phyloP scores from a whole-genome alignment of 1,139 yeast genomes.

The Blastobotrys raffinosifermentans region DNA sequence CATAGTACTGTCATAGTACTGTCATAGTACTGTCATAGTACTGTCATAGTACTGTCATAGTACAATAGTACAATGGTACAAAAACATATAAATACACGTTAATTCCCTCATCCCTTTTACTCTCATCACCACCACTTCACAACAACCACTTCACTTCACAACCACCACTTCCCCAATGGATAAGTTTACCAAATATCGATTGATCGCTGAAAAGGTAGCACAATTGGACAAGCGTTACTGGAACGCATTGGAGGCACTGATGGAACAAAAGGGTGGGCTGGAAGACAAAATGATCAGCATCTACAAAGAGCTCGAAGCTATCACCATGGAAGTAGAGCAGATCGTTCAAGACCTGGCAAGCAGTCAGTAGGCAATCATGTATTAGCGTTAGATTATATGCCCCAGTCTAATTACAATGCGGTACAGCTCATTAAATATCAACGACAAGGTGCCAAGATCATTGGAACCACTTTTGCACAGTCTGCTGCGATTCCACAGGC shows the following conservation, averaged over 20 bases:
- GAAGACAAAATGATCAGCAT: background rate
- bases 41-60: no score
- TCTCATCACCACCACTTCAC: no score
- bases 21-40: no score
- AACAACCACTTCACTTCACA: no score
- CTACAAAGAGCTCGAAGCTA: background rate
- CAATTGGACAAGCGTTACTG: background rate
- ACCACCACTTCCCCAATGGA: no score
- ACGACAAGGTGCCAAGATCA: slow-evolving; percentile 3
- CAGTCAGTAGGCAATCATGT: background rate
- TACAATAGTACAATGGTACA: no score
- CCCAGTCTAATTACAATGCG: background rate
- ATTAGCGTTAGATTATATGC: background rate
- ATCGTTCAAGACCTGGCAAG: background rate
- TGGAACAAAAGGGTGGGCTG: background rate
- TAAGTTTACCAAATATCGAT: no score
- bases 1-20: no score
- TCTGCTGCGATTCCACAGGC: slow-evolving; percentile 55
- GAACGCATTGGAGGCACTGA: background rate
- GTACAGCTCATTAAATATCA: background rate
- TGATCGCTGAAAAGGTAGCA: background rate
- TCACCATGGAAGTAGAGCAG: background rate
- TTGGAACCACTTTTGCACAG: slow-evolving; percentile 43
- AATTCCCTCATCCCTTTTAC: no score
- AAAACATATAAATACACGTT: no score